Evolutionary conservation across 495 filamentous ascomycete genomes (phyloP), one percentile per base, ranked within the genome.

Genomic region (Aspergillus taichungensis): DNA sequence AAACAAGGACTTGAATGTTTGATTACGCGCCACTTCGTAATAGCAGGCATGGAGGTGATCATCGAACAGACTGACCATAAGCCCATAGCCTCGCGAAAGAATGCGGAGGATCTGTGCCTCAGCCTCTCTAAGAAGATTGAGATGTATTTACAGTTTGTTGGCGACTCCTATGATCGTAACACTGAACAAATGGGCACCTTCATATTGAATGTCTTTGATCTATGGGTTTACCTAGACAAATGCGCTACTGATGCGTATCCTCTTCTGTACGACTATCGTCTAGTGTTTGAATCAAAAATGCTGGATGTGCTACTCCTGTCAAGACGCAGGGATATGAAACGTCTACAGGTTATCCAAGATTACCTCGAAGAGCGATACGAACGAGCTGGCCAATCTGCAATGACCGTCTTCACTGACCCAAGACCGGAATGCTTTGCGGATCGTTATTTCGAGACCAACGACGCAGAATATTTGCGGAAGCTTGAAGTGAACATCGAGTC

Each of bases 181-280:
- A 40, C 43, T 0, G 77, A 76, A 47, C 59, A 61, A 3, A 58
- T 72, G 11, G 83, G 81, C 6, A 31, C 73, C 0, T 77, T 83
- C 67, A 45, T 78, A 2, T 60, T 87, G 12, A 77, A 63, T 0
- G 51, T 75, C 7, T 61, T 84, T 47, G 75, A 83, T 11, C 47
- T 84, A 0, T 87, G 82, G 81, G 50, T 80, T 12, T 68, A 69
- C 13, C 57, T 69, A 44, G 82, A 86, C 51, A 70, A 62, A 32
- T 62, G 61, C 11, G 74, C 74, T 0, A 63, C 67, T 5, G 31
- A 45, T 1, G 44, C 47, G 0, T 64, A 63, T 45, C 59, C 68
- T 2, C 40, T 85, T 8, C 50, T 87, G 0, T 36, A 24, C 0
- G 56, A 80, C 0, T 85, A 78, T 51, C 52, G 72, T 7, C 71